Base-by-base conservation (phyloP, 305 asterid genomes). In the Solanum chacoense region DNA sequence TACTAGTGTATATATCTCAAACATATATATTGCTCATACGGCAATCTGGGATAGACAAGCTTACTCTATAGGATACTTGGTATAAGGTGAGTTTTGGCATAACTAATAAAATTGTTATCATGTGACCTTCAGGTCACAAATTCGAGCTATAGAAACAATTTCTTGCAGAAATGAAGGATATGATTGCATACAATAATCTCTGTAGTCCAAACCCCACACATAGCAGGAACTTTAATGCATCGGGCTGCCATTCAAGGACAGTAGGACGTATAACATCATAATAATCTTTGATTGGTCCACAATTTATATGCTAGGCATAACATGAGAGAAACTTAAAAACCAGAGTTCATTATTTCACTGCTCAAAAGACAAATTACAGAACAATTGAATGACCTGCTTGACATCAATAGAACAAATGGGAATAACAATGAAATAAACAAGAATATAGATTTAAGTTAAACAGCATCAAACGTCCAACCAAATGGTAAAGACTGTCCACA, bases 321-420 rank as follows among this genome's bases (percentile, higher is more conserved):
- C 84, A 36, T n/a, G 55, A n/a, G 73, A 83, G 74, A 55, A 16
- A 38, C 87, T 83, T 29, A 50, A 50, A 50, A 83, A 83, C 37
- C 42, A 50, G 45, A 55, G 45, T 50, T 42, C 20, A 50, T 84
- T 31, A 84, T 84, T 81, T n/a, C 32, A 50, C 36, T 50, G 73
- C 87, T 31, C 87, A 83, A 83, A 83, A 31, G 32, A 31, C 42
- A 50, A 31, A 83, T 50, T 83, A 83, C 87, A 83, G 74, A 83
- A 50, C 86, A 83, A 50, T 31, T 55, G 87, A 50, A 50, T 50
- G 86, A 10, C 40, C 40, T 83, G 86, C 71, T 26, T 69, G 32
- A 69, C 75, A 80, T 42, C 67, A 80, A 80, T 29, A 80, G 37
- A 80, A 80, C 69, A 24, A 80, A 42, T 42, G 65, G 38, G 22